These are phyloP conservation scores for Solanum ossicruentum DNA, from an alignment of 257 asterid species.

Conservation along the genomic window DNA sequence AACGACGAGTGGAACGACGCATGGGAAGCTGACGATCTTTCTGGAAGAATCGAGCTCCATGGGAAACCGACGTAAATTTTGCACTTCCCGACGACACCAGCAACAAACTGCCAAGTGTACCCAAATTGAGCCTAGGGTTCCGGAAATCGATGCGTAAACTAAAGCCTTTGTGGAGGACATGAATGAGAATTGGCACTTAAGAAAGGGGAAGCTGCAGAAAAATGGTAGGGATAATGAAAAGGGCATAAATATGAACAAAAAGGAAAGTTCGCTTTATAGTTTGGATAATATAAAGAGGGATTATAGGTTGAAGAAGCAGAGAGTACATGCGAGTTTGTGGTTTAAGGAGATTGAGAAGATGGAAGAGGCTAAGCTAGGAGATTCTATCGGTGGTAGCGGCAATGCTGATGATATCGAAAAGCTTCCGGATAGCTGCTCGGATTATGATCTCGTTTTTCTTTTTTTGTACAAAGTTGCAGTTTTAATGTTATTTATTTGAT, in stretches of 20 bases:
- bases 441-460: conserved; percentile 23
- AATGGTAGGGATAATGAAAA: not conserved
- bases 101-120: conserved; percentile 1
- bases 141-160: conserved; percentile 55
- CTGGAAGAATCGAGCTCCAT: conserved; percentile 55
- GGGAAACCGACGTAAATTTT: conserved; percentile 84
- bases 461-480: not conserved
- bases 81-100: conserved; percentile 2
- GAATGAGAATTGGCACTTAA: conserved; percentile 89
- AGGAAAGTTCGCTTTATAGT: conserved; percentile 31
- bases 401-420: conserved; percentile 56
- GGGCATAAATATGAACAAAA: conserved; percentile 5
- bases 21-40: conserved; percentile 76
- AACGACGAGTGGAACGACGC: conserved; percentile 85
- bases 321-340: conserved; percentile 81
- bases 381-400: conserved; percentile 27
- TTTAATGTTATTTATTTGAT: not conserved
- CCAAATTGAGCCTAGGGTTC: conserved; percentile 4
- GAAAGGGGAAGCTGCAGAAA: conserved; percentile 49
- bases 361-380: conserved; percentile 80
- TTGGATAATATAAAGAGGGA: conserved; percentile 75
- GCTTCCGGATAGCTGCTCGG: conserved; percentile 71
- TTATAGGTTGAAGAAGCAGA: conserved; percentile 79
- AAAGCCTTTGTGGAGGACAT: conserved; percentile 89
- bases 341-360: conserved; percentile 83